Evolutionary conservation across 768 basidiomycete species (phyloP).

Genomic region (Gloeophyllum trabeum): DNA sequence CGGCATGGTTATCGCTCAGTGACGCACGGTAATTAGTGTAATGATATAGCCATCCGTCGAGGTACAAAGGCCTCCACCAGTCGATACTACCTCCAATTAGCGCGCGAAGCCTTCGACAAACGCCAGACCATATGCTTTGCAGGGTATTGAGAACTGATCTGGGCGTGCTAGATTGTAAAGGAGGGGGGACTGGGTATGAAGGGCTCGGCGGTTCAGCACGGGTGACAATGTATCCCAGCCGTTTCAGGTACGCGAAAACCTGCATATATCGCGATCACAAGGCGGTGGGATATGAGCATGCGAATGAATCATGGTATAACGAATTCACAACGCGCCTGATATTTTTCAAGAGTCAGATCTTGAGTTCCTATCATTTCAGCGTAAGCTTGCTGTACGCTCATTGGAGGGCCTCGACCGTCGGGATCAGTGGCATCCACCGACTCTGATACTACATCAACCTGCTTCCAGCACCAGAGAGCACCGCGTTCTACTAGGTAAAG

Average conservation of each 20-base stretch:
- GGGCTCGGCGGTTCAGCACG: constrained; percentile 53
- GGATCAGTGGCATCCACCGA: constrained; percentile 23
- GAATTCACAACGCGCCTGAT: constrained; percentile 52
- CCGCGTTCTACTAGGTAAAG: constrained; percentile 92
- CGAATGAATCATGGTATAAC: background rate
- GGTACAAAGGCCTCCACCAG: constrained; percentile 59
- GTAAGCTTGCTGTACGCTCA: constrained; percentile 89
- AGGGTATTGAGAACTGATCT: too few relatives aligned
- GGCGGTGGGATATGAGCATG: too few relatives aligned
- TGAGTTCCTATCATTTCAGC: constrained; percentile 75
- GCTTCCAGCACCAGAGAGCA: constrained; percentile 74
- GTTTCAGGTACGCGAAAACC: constrained; percentile 89
- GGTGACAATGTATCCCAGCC: constrained; percentile 83
- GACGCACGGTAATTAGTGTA: constrained; percentile 42
- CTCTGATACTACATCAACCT: constrained; percentile 25
- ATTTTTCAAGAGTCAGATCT: constrained; percentile 71
- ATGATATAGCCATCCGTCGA: constrained; percentile 34
- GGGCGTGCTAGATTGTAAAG: too few relatives aligned
- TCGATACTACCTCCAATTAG: constrained; percentile 21
- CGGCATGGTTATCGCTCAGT: too few relatives aligned
- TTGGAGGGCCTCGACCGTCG: constrained; percentile 66
- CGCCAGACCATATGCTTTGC: too few relatives aligned
- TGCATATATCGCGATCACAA: constrained; percentile 18
- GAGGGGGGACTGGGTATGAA: constrained; percentile 39
- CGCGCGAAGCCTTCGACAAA: too few relatives aligned